Base-by-base conservation (phyloP, 2,329 filamentous ascomycete species). In the Fusarium pininemorale region DNA sequence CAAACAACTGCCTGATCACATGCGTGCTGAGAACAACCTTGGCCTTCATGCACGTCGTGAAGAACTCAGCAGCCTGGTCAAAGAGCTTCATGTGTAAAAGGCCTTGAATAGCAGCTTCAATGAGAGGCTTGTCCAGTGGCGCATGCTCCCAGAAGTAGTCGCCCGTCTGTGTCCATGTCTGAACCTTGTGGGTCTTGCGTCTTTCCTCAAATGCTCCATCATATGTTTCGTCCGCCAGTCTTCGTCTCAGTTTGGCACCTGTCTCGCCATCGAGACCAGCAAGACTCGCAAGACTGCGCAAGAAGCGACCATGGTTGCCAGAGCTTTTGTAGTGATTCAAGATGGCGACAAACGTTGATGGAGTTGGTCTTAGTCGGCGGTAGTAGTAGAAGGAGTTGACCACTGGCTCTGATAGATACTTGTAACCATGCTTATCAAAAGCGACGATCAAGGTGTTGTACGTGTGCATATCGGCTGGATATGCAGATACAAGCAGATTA, bases 371-470 rank as follows among this genome's bases (percentile, higher is more conserved):
- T 48, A 88, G 77, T 8, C 80, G 80, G 42, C 83, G 87, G 15
- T 82, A 74, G 45, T 84, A 72, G 47, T 89, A 80, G 59, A 89
- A 87, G 0, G 85, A 87, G 56, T 88, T 81, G 26, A 90, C 83
- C 38, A 92, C 84, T n/a, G 84, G 76, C 42, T 89, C 84, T 8
- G 88, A 86, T 24, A 92, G 82, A 42, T 83, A 81, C 63, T 86
- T 83, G 59, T 87, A 83, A 35, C 85, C 83, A 10, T 87, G 79
- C 38, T 85, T 84, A 59, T 88, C 86, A 57, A 96, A 90, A n/a
- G 89, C 88, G n/a, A 88, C 80, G 6, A 96, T 87, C 32, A 96
- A 85, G 18, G 87, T 87, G 78, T 95, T 95, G 83, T 91, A 94
- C 7, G 91, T 94, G 72, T 90, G 86, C 41, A 93, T 87, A 70